A percentile compares a stretch with the other conserved stretches of the same genome.
These are phyloP conservation scores for Globisporangium polare DNA, from an alignment of 352 stramenopile species.

Conservation along the genomic window DNA sequence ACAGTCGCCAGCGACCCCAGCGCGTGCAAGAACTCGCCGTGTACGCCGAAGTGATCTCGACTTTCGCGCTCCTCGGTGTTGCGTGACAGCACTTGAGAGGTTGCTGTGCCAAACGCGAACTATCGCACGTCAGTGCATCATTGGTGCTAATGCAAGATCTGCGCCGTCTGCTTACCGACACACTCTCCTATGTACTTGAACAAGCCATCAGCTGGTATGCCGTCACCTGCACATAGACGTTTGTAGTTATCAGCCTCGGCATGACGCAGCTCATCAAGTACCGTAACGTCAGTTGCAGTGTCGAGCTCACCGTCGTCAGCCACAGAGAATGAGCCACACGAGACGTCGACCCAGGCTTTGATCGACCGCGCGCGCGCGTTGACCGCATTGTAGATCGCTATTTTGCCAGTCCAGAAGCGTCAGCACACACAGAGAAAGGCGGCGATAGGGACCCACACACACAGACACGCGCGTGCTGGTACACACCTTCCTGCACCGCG, in stretches of 20 bases:
- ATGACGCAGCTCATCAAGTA: neutral
- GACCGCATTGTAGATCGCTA: slow-evolving; percentile 75
- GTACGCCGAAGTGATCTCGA: slow-evolving; percentile 30
- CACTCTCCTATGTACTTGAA: slow-evolving; percentile 44
- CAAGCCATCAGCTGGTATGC: slow-evolving; percentile 49
- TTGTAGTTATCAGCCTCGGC: neutral
- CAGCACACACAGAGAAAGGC: neutral
- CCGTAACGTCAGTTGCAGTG: neutral
- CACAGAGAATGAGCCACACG: slow-evolving; percentile 46
- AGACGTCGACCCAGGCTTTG: slow-evolving; percentile 37
- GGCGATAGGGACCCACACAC: neutral
- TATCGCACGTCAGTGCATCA: neutral
- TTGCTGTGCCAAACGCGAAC: slow-evolving; percentile 23
- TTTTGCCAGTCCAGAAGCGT: neutral
- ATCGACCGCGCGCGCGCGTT: slow-evolving; percentile 56
- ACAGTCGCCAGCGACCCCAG: slow-evolving; percentile 38
- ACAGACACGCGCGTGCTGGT: no score
- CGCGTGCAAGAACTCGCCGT: slow-evolving; percentile 51
- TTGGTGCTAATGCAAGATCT: neutral
- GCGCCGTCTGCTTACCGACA: slow-evolving; percentile 28
- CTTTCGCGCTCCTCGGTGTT: neutral
- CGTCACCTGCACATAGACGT: slow-evolving; percentile 36
- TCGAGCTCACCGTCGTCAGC: slow-evolving; percentile 67
- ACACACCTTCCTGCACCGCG: slow-evolving; percentile 64
- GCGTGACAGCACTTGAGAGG: slow-evolving; percentile 21